Conservation (phyloP, 306 rosid genomes). For the Astragalus glycyphyllos region DNA sequence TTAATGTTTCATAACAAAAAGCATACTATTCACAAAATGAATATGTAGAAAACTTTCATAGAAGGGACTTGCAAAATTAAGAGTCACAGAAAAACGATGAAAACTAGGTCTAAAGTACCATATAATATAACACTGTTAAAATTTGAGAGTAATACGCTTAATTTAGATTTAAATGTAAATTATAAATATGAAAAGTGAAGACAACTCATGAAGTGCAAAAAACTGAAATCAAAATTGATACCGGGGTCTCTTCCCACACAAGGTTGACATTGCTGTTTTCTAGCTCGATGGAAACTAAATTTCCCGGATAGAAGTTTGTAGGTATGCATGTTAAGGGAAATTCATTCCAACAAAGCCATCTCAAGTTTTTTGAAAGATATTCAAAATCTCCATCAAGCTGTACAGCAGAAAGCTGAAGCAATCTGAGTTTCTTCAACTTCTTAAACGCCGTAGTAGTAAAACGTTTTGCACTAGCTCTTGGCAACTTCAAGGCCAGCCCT, state of each 20-base stretch:
- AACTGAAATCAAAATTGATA: neutral
- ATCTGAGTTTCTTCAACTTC: constrained; percentile 39
- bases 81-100: neutral
- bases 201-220: neutral
- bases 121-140: neutral
- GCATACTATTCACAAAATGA: neutral
- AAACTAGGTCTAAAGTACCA: neutral
- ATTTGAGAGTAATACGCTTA: neutral
- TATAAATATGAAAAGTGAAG: neutral
- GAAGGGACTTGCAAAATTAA: neutral
- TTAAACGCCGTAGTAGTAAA: constrained; percentile 24
- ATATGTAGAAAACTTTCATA: neutral
- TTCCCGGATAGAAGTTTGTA: neutral
- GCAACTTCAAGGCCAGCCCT: constrained; percentile 43
- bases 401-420: constrained; percentile 35
- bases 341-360: constrained; percentile 41
- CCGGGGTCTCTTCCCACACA: constrained; percentile 32
- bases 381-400: constrained; percentile 41
- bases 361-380: constrained; percentile 22
- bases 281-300: constrained; percentile 35
- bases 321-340: constrained; percentile 35
- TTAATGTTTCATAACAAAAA: neutral
- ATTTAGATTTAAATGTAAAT: too few relatives aligned
- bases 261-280: neutral
- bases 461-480: neutral